phyloP scores from a whole-genome alignment of 176 grass and related monocot species.

The Sorghum bicolor region Sorghum_bicolor_NCBIv3 NC_012878.2:52393501-52394000 shows the following conservation, averaged over 20 bases:
- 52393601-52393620: background rate
- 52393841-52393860: background rate
- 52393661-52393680: too few species aligned
- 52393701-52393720: too few species aligned
- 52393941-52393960: background rate
- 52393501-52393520: background rate
- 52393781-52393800: background rate
- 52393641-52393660: background rate
- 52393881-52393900: background rate
- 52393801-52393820: background rate
- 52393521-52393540: background rate
- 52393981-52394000: background rate
- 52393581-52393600: background rate
- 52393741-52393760: too few species aligned
- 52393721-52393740: too few species aligned
- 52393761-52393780: background rate
- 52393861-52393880: background rate
- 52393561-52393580: background rate
- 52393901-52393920: background rate
- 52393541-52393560: background rate
- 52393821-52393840: background rate
- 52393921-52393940: background rate
- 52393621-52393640: background rate
- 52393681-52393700: too few species aligned
- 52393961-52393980: background rate